Base-by-base conservation (phyloP, 805 yeast genomes). In the Candida oleophila region DNA sequence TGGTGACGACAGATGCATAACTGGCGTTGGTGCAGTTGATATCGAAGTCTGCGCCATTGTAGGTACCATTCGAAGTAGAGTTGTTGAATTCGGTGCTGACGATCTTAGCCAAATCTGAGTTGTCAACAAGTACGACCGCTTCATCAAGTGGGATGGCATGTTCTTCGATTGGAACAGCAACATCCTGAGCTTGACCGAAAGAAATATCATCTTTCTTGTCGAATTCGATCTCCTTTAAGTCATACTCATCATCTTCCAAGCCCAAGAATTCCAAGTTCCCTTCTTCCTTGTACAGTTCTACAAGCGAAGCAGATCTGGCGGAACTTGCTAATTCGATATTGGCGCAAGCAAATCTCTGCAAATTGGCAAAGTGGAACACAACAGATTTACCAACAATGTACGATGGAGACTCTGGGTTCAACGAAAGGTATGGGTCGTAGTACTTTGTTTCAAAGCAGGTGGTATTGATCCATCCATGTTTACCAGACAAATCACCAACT, bases 401-500 rank as follows among this genome's bases (percentile, higher is more conserved):
- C n/a, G 87, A 75, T 39, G 77, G 74, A 41, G 80, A 73, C 41
- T 65, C 62, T 33, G 78, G 77, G 55, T 82, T 74, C 61, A 85
- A 74, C 0, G 90, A 82, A 45, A 86, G 62, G 61, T 76, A 85
- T 4, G 83, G 85, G 57, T 86, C 91, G 48, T 73, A 66, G 61
- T 82, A 86, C 49, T 73, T 71, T 22, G 80, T 69, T 62, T 83
- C 85, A 62, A 79, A 83, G 60, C 89, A 83, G 11, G 88, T 83
- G 18, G 87, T 75, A 59, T 83, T 76, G 57, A 86, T 82, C 66
- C 68, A 76, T 11, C 92, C 92, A 64, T 85, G 90, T 61, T 85
- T 85, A 38, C 92, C 92, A 32, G 87, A 78, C 55, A 85, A 77
- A 59, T 85, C 91, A 48, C 92, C 92, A 37, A 85, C 79, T 63